phyloP scores from a whole-genome alignment of 106 monocot genomes.

The Gastrodia elata region DNA sequence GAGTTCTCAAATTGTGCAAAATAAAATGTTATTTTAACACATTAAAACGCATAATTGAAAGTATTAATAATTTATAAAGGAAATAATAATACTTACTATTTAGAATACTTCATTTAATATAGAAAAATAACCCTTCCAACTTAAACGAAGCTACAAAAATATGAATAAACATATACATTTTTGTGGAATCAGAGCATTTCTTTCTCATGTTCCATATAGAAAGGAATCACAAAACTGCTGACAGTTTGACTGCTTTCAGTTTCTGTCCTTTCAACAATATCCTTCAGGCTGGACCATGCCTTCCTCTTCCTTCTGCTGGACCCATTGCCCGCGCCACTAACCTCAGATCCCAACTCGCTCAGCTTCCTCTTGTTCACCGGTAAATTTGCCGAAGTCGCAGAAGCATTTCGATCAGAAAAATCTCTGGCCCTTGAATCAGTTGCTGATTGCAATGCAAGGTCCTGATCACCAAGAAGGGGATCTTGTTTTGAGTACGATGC shows the following conservation, averaged over 20 bases:
- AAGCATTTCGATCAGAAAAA: background rate
- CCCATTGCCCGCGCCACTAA: background rate
- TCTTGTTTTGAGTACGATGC: background rate
- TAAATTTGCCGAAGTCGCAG: conserved; percentile 4
- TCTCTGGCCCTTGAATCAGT: background rate
- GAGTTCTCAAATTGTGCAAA: too few species aligned
- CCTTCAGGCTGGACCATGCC: conserved; percentile 39
- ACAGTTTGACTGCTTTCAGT: conserved; percentile 10
- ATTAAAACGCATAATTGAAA: too few species aligned
- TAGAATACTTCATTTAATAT: too few species aligned
- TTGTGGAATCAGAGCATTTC: too few species aligned
- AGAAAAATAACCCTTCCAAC: too few species aligned
- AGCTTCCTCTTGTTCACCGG: conserved; percentile 16
- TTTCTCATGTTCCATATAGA: conserved; percentile 29
- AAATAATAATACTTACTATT: too few species aligned
- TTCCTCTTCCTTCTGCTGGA: conserved; percentile 42
- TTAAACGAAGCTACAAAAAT: too few species aligned
- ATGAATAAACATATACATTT: too few species aligned
- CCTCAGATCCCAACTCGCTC: background rate
- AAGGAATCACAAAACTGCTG: conserved; percentile 33
- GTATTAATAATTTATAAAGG: too few species aligned
- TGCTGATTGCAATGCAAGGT: background rate
- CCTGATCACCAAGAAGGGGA: background rate
- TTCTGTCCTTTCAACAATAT: conserved; percentile 31
- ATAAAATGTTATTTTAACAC: too few species aligned